Evolutionary conservation across 2,329 filamentous ascomycete species (phyloP), one percentile per base, ranked within the genome.

Genomic region (Domatiomyces globalis): DNA sequence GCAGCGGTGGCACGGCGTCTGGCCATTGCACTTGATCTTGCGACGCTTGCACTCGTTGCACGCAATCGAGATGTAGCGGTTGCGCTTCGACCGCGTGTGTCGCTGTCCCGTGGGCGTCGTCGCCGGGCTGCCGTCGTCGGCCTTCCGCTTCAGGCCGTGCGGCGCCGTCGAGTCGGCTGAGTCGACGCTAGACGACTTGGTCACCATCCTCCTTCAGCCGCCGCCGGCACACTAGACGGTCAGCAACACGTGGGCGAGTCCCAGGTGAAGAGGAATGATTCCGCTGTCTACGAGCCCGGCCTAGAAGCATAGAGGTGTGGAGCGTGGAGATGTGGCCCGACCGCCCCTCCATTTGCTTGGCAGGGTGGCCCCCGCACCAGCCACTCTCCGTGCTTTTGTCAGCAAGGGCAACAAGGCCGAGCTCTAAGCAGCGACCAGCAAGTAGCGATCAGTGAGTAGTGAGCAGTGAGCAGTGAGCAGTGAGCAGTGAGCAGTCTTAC

Each of bases 1-100:
- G 64, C 80, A 83, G 57, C 80, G 72, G 61, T 81, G 77, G 61
- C 80, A 83, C 10, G 79, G 79, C 12, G 73, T 75, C 63, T 83
- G 74, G 43, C 80, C 80, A 66, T 83, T 83, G 67, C 80, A 62
- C 56, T 81, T 82, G 64, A 83, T 83, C 68, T 83, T 83, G 51
- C 80, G 73, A 47, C 79, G 69, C 64, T 81, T 81, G 68, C 79
- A 81, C 61, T 81, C 78, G 63, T 82, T 81, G 62, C 79, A 83
- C 49, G 79, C 79, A 58, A 83, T 81, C 25, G 78, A 81, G 58
- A 82, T 81, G 65, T 83, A 83, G 58, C 79, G 75, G 68, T 81
- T 82, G 63, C 79, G 73, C 71, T 82, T 81, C 58, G 78, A 72
- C 58, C 78, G 73, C 58, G 72, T 73, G 50, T 58, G 57, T 17